These are phyloP conservation scores for Lenwebbia sp. DNA, from an alignment of 345 rosid genomes.

Conservation along the genomic window DNA sequence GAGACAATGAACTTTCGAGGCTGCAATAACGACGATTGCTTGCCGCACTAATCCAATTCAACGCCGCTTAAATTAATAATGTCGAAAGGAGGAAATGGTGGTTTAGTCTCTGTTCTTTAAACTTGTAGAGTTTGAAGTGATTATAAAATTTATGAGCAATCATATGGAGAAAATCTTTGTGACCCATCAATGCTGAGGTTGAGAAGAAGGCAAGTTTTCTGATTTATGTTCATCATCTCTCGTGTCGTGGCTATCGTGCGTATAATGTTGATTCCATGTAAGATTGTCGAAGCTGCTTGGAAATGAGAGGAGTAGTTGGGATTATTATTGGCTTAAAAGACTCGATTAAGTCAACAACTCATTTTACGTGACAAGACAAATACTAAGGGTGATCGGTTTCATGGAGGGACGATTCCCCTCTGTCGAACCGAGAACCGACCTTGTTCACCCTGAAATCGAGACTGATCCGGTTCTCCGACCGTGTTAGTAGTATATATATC, in stretches of 20 bases:
- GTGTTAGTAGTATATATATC: too few relatives aligned
- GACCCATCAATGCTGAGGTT: neutral
- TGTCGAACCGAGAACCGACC: neutral
- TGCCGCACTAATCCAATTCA: neutral
- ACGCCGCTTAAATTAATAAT: neutral
- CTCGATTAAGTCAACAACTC: neutral
- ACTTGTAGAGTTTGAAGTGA: neutral
- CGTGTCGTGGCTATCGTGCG: neutral
- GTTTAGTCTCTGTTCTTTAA: neutral
- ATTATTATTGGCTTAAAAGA: neutral
- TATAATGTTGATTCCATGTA: neutral
- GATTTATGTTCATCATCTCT: neutral
- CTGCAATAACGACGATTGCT: neutral
- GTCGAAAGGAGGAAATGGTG: neutral
- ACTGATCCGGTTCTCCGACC: neutral
- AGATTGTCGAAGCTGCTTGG: neutral
- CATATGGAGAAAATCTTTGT: neutral
- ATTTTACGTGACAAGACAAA: neutral
- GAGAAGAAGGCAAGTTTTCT: neutral
- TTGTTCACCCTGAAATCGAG: neutral
- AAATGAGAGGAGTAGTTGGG: neutral
- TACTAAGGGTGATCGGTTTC: neutral
- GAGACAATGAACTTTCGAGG: neutral
- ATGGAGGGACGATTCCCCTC: rapidly evolving
- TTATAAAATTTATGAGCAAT: neutral